Percentiles rank a stretch among this genome's conserved stretches.
Evolutionary conservation across 345 rosid genomes (phyloP).

Genomic region (Melaleuca alternifolia): DNA sequence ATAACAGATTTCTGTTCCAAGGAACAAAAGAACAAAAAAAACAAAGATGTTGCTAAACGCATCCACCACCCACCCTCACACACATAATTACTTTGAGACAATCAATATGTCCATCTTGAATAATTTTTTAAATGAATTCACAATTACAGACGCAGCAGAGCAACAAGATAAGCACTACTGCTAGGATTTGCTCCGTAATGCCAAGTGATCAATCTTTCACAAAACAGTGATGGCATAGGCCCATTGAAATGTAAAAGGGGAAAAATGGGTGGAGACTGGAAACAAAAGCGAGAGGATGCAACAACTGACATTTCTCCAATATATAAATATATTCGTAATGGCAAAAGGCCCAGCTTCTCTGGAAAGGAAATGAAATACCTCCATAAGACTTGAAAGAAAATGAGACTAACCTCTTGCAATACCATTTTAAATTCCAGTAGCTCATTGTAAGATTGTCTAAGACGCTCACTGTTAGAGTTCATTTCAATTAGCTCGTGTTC

Average conservation of each 20-base stretch:
- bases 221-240: background rate
- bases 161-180: background rate
- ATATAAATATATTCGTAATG: background rate
- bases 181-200: background rate
- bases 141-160: background rate
- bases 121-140: background rate
- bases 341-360: background rate
- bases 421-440: conserved; percentile 91
- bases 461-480: conserved; percentile 91
- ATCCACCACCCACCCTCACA: background rate
- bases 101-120: background rate
- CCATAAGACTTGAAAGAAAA: background rate
- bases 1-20: no score
- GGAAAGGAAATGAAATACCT: background rate
- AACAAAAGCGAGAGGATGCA: background rate
- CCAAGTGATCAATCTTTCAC: background rate
- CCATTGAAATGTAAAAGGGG: background rate
- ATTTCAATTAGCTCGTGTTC: conserved; percentile 88
- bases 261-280: background rate
- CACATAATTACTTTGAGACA: background rate
- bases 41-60: no score
- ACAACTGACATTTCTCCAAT: background rate
- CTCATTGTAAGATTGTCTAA: conserved; percentile 77
- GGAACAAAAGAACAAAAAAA: no score
- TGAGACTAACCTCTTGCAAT: conserved; percentile 58